phyloP scores from a whole-genome alignment of 106 monocot species.

The Ottelia alismoides region DNA sequence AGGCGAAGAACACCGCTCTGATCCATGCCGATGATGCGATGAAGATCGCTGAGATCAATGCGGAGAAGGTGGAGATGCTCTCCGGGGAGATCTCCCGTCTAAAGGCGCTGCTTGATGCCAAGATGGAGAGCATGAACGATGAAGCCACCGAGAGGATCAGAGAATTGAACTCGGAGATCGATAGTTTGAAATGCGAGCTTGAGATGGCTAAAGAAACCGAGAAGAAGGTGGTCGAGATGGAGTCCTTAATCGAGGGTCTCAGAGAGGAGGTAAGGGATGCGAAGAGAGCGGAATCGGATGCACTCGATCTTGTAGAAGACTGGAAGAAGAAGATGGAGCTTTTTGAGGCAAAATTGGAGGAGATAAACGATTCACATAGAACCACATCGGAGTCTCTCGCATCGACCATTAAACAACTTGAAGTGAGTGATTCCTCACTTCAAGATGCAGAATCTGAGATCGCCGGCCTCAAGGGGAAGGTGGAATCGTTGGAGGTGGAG shows the following conservation, averaged over 20 bases:
- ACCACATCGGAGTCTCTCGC: slow-evolving; percentile 3
- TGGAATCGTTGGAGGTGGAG: slow-evolving; percentile 12
- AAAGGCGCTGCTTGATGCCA: slow-evolving; percentile 38
- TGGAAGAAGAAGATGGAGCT: slow-evolving; percentile 32
- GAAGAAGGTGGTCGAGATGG: slow-evolving; percentile 31
- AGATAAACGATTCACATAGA: slow-evolving; percentile 4
- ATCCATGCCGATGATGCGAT: slow-evolving; percentile 50
- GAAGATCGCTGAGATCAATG: slow-evolving; percentile 65
- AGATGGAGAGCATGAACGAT: slow-evolving; percentile 27
- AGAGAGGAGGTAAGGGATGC: slow-evolving; percentile 27
- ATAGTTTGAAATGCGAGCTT: slow-evolving; percentile 36
- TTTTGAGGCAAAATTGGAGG: slow-evolving; percentile 7
- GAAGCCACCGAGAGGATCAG: slow-evolving; percentile 34
- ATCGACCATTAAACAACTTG: slow-evolving; percentile 1
- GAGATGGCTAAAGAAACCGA: slow-evolving; percentile 31
- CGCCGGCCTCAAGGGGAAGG: slow-evolving; percentile 7
- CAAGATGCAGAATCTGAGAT: slow-evolving; percentile 10
- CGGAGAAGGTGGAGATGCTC: slow-evolving; percentile 51
- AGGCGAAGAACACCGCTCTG: slow-evolving; percentile 62
- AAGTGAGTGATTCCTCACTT: slow-evolving; percentile 2
- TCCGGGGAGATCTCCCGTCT: slow-evolving; percentile 36
- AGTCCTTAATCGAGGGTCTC: slow-evolving; percentile 32
- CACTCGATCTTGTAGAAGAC: slow-evolving; percentile 21
- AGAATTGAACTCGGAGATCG: slow-evolving; percentile 34
- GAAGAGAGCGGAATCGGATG: slow-evolving; percentile 30